Percentiles rank a stretch among this genome's conserved stretches.
These are phyloP conservation scores for Rhodotorula glutinis DNA, from an alignment of 1,284 basidiomycete species.

Conservation along the genomic window DNA sequence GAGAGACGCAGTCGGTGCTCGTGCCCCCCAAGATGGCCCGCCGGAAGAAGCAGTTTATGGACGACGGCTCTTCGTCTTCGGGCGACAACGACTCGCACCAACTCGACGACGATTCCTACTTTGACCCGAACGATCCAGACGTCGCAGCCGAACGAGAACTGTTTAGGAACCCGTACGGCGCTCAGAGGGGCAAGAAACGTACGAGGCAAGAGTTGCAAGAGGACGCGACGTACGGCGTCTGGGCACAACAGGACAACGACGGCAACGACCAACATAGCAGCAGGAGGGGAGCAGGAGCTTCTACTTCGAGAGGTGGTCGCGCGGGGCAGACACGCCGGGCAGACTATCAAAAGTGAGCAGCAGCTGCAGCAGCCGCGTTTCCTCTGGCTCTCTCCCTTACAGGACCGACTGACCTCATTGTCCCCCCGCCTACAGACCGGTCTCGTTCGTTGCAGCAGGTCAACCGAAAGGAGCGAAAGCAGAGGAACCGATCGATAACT, in stretches of 20 bases:
- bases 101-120: conserved; percentile 48
- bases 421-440: conserved; percentile 13
- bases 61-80: conserved; percentile 55
- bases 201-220: conserved; percentile 64
- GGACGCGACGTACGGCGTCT: conserved; percentile 76
- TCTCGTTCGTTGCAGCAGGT: conserved; percentile 35
- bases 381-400: too few species aligned
- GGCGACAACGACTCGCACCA: conserved; percentile 57
- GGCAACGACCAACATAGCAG: conserved; percentile 50
- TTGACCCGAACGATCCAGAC: conserved; percentile 52
- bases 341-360: conserved; percentile 49
- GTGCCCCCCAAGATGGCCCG: too few species aligned
- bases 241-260: conserved; percentile 69
- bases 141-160: conserved; percentile 70
- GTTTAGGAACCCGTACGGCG: conserved; percentile 71
- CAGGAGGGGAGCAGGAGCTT: conserved; percentile 27
- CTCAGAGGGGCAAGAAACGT: conserved; percentile 56
- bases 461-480: neutral
- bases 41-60: conserved; percentile 71
- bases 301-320: conserved; percentile 37
- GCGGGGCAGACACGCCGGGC: conserved; percentile 52
- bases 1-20: too few species aligned
- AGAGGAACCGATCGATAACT: conserved; percentile 40
- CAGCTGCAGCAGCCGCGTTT: too few species aligned
- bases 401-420: conserved; percentile 4